Conservation (phyloP, 495 filamentous ascomycete species). For the Immersiella caudata region DNA sequence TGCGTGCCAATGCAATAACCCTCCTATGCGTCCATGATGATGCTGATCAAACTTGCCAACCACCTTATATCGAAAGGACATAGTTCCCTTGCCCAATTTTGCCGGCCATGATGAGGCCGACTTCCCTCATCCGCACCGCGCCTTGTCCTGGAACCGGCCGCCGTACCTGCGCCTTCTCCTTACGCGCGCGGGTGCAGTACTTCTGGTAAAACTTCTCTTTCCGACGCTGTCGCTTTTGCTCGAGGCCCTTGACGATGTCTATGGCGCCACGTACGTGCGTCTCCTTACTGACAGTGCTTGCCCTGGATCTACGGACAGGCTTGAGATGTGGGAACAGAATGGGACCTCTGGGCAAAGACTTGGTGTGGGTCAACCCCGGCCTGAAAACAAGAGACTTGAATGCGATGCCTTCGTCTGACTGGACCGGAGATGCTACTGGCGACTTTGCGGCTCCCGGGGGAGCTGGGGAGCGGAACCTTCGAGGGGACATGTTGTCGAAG, state of each 20-base stretch:
- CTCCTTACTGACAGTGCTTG: conserved; percentile 33
- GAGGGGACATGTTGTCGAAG: conserved; percentile 68
- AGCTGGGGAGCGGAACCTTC: conserved; percentile 67
- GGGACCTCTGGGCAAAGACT: conserved; percentile 74
- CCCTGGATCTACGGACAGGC: conserved; percentile 30
- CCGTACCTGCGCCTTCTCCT: conserved; percentile 50
- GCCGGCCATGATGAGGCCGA: conserved; percentile 84
- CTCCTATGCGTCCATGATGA: conserved; percentile 28
- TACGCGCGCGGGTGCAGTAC: conserved; percentile 62
- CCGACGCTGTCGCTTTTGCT: conserved; percentile 88
- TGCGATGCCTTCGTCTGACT: conserved; percentile 38
- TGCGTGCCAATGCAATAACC: conserved; percentile 17
- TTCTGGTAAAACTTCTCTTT: conserved; percentile 84
- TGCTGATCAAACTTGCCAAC: conserved; percentile 37
- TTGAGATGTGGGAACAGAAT: conserved; percentile 66
- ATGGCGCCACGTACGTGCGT: conserved; percentile 79
- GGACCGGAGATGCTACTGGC: conserved; percentile 47
- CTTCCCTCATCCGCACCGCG: conserved; percentile 89
- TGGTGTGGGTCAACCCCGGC: conserved; percentile 67
- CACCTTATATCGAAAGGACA: conserved; percentile 74
- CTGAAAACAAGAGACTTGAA: conserved; percentile 66
- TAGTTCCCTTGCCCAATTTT: conserved; percentile 74
- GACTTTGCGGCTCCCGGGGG: conserved; percentile 46
- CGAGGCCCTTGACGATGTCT: conserved; percentile 95
- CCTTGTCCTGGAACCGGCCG: conserved; percentile 77